Evolutionary conservation across 495 filamentous ascomycete species (phyloP), one percentile per base, ranked within the genome.

Genomic region (Xylaria venustula): DNA sequence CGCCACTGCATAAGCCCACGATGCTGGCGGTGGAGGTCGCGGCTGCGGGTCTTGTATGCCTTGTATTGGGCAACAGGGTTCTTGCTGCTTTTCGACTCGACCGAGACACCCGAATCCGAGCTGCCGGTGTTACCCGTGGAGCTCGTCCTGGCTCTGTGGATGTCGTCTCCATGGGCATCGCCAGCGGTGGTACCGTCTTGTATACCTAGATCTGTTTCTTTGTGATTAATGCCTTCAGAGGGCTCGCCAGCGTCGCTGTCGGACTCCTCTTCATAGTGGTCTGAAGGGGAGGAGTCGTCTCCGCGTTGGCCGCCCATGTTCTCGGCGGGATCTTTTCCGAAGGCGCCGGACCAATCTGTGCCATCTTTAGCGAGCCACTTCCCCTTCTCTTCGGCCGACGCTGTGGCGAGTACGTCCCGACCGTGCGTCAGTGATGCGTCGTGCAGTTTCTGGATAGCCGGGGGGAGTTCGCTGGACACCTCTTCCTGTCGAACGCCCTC

Each of bases 261-360:
- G 0, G 72, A 70, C 41, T 79, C 58, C 41, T 79, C 58, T 17
- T 76, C 40, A 22, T 76, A 68, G 22, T 73, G 65, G 30, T 77
- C 76, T n/a, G n/a, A n/a, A n/a, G n/a, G n/a, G 41, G 80, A 77
- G 7, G 75, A 63, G 46, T 75, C 71, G 26, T 72, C 77, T 9
- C 80, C 70, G 7, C 75, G 76, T 7, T 71, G 75, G 4, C 81
- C 81, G 12, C 41, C 52, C 64, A 76, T 60, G 19, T 78, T 11
- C 19, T 73, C 65, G 6, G 71, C 72, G 0, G 88, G 87, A 64
- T 92, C 84, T 58, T 85, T 70, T 0, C 84, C 80, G 56, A 97
- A 97, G 0, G 92, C 90, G n/a, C 90, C 90, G 41, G 81, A 87
- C 93, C 93, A 97, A 71, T 97, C 91, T 17, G 85, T 85, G 3